Evolutionary conservation across 257 asterid genomes (phyloP), one percentile per base, ranked within the genome.

Genomic region (Dorcoceras hygrometricum): DNA sequence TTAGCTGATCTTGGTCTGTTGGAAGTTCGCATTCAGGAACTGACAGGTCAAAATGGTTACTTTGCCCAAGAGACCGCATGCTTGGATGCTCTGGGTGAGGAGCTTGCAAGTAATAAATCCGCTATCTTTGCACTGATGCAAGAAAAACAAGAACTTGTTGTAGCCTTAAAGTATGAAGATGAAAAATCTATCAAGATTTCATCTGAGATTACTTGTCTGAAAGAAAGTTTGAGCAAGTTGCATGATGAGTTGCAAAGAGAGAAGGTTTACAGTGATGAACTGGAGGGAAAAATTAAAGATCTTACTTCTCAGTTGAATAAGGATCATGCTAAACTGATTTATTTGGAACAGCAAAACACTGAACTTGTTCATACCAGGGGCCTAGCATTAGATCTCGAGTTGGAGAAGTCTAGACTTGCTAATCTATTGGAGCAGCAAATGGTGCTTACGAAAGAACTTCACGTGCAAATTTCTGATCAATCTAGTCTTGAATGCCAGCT

Each of bases 21-120:
- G 68, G 95, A 87, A 75, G 78, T 75, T 26, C 90, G 82, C 74
- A 76, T 93, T 73, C 92, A 83, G 69, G 88, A 82, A 54, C 65
- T 93, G 70, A 75, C 80, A 2, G 68, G 85, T 62, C 71, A 80
- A 71, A 76, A 83, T 18, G 89, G 87, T 34, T 76, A 73, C 66
- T 69, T 86, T 61, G 82, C 80, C 76, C 82, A 29, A 59, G 96
- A 84, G 66, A 79, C 79, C 25, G 72, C 72, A 50, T 75, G 75
- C 72, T 70, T 89, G 81, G 86, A 87, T 50, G 67, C 72, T 57
- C 67, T 93, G 59, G 88, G 86, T 8, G 77, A 78, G 58, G 95
- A 88, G 73, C 80, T 83, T 51, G 79, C 71, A 65, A 82, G 76
- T 71, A 82, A 65, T 72, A 59, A 80, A 58, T 75, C 74, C 34